Conservation (phyloP, 228 moss, liverwort and hornwort species). For the Sphagnum magellanicum region DNA sequence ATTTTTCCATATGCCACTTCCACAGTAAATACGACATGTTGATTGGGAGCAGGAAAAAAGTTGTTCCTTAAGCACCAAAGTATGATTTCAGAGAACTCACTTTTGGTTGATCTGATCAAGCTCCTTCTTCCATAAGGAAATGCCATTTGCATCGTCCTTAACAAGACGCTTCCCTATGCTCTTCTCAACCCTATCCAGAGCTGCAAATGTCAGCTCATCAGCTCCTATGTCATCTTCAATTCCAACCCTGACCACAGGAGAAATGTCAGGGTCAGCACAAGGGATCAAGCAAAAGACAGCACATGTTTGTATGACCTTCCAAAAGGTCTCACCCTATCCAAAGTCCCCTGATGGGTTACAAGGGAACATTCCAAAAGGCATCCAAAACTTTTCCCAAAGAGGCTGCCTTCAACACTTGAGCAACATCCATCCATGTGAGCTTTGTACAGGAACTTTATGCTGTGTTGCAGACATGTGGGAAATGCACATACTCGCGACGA, state of each 20-base stretch:
- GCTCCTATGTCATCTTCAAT: slow-evolving; percentile 82
- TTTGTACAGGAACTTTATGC: too few relatives aligned
- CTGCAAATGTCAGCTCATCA: slow-evolving; percentile 63
- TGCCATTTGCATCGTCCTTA: slow-evolving; percentile 50
- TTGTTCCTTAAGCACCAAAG: too few relatives aligned
- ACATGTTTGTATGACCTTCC: neutral
- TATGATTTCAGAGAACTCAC: slow-evolving; percentile 11
- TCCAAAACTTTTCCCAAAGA: too few relatives aligned
- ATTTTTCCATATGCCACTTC: too few relatives aligned
- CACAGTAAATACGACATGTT: too few relatives aligned
- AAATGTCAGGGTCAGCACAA: neutral
- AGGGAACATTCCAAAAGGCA: neutral
- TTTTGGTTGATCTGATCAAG: slow-evolving; percentile 64
- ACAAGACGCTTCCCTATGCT: slow-evolving; percentile 48
- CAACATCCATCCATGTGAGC: too few relatives aligned
- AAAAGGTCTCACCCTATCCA: neutral
- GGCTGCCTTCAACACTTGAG: too few relatives aligned
- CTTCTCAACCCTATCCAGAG: slow-evolving; percentile 69
- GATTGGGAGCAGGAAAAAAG: too few relatives aligned
- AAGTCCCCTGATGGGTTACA: neutral
- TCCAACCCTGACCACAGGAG: slow-evolving; percentile 28
- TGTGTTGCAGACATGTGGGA: neutral
- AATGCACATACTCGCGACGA: slow-evolving; percentile 43
- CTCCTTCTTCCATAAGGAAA: slow-evolving; percentile 62
- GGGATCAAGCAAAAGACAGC: neutral